Evolutionary conservation across 1,284 basidiomycete genomes (phyloP).

Genomic region (Leucoagaricus sp.): DNA sequence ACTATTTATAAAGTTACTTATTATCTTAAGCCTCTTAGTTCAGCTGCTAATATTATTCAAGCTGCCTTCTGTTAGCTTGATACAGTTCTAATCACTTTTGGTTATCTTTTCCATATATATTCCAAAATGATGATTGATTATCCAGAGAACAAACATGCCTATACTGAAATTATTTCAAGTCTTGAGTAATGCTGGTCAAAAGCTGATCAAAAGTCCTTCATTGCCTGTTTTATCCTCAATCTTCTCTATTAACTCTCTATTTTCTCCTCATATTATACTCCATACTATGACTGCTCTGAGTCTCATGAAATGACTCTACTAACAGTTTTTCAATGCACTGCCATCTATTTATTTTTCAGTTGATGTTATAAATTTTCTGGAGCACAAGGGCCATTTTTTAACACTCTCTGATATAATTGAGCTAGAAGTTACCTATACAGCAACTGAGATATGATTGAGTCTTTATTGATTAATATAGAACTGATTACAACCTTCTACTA

Average conservation of each 20-base stretch:
- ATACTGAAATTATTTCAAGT: not conserved
- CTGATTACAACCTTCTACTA: too few relatives aligned
- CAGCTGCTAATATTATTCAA: conserved; percentile 41
- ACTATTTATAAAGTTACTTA: conserved; percentile 25
- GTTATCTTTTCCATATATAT: not conserved
- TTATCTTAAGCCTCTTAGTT: conserved; percentile 40
- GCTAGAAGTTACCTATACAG: too few relatives aligned
- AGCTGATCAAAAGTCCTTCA: not conserved
- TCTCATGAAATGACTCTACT: not conserved
- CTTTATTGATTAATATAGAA: too few relatives aligned
- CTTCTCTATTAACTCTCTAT: not conserved
- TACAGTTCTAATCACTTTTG: not conserved
- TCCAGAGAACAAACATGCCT: not conserved
- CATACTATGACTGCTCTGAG: not conserved
- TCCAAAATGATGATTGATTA: not conserved
- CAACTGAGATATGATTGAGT: too few relatives aligned
- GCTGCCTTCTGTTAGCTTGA: not conserved
- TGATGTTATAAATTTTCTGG: too few relatives aligned
- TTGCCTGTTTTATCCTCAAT: not conserved
- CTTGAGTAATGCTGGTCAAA: not conserved
- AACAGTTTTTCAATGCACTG: not conserved
- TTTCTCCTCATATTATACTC: not conserved
- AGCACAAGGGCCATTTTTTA: too few relatives aligned
- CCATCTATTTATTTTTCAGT: too few relatives aligned
- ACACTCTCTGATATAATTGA: too few relatives aligned